phyloP scores from a whole-genome alignment of 2,329 filamentous ascomycete species.

The Camillea tinctor region DNA sequence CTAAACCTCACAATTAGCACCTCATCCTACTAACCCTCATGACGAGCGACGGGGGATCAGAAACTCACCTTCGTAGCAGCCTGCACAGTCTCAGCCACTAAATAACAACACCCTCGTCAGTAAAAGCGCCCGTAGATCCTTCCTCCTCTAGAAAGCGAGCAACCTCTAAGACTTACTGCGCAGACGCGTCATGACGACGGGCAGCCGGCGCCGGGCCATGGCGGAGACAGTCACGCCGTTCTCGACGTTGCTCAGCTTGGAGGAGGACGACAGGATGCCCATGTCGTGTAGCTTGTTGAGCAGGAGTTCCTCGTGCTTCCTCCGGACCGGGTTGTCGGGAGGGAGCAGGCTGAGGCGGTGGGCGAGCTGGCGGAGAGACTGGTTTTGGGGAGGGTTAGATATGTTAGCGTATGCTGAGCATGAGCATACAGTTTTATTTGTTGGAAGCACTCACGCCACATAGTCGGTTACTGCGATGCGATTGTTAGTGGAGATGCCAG shows the following conservation, averaged over 20 bases:
- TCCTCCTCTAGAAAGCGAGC: too few species aligned
- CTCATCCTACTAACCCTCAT: neutral
- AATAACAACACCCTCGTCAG: neutral
- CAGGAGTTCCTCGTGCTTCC: conserved; percentile 81
- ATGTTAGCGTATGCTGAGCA: neutral
- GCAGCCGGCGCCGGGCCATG: conserved; percentile 79
- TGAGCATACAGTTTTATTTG: neutral
- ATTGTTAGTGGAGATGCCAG: neutral
- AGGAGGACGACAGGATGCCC: conserved; percentile 75
- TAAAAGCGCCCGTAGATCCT: too few species aligned
- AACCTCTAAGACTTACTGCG: conserved; percentile 43
- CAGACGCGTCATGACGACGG: conserved; percentile 86
- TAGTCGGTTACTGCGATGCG: conserved; percentile 57
- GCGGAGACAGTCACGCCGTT: conserved; percentile 84
- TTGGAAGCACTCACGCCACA: conserved; percentile 60
- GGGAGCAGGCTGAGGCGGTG: conserved; percentile 85
- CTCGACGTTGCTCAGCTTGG: conserved; percentile 82
- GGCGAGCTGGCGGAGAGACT: conserved; percentile 85
- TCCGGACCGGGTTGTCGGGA: conserved; percentile 71
- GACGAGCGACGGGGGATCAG: too few species aligned
- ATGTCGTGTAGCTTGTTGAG: conserved; percentile 92
- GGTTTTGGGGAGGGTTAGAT: too few species aligned
- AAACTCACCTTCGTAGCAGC: conserved; percentile 72
- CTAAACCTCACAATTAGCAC: neutral
- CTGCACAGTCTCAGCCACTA: conserved; percentile 87